Conservation (phyloP, 768 basidiomycete genomes). For the Boletellus ananas region DNA sequence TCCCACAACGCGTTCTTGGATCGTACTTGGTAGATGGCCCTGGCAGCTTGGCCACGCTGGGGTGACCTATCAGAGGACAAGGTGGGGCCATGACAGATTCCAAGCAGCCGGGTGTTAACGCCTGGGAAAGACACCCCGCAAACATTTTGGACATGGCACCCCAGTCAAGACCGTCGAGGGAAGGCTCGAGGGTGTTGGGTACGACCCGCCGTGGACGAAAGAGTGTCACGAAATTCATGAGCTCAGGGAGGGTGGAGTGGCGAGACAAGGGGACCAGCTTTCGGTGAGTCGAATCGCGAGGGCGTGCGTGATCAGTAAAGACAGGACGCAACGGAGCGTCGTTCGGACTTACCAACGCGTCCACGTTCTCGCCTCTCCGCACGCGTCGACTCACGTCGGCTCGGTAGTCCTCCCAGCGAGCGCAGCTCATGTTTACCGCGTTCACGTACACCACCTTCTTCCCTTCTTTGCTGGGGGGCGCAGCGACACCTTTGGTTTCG, state of each 20-base stretch:
- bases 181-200: slow-evolving; percentile 70
- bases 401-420: slow-evolving; percentile 50
- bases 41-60: slow-evolving; percentile 14
- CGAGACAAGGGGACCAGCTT: slow-evolving; percentile 82
- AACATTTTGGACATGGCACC: slow-evolving; percentile 69
- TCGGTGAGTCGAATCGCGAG: neutral
- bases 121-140: slow-evolving; percentile 43
- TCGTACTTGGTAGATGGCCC: slow-evolving; percentile 16
- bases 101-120: slow-evolving; percentile 5
- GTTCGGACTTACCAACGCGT: slow-evolving; percentile 52
- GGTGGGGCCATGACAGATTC: slow-evolving; percentile 21
- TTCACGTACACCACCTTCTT: slow-evolving; percentile 79
- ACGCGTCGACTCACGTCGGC: slow-evolving; percentile 41
- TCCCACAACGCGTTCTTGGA: neutral
- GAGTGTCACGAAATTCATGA: slow-evolving; percentile 73
- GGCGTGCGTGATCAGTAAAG: neutral
- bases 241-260: slow-evolving; percentile 85
- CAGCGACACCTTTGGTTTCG: slow-evolving; percentile 1
- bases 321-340: neutral
- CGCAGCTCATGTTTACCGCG: slow-evolving; percentile 67
- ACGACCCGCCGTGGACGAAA: slow-evolving; percentile 76
- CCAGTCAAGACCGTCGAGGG: slow-evolving; percentile 63
- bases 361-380: slow-evolving; percentile 44
- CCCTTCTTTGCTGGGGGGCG: slow-evolving; percentile 40
- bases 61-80: slow-evolving; percentile 18